Evolutionary conservation across 768 basidiomycete genomes (phyloP), one percentile per base, ranked within the genome.

Genomic region (Kondoa subrosea): DNA sequence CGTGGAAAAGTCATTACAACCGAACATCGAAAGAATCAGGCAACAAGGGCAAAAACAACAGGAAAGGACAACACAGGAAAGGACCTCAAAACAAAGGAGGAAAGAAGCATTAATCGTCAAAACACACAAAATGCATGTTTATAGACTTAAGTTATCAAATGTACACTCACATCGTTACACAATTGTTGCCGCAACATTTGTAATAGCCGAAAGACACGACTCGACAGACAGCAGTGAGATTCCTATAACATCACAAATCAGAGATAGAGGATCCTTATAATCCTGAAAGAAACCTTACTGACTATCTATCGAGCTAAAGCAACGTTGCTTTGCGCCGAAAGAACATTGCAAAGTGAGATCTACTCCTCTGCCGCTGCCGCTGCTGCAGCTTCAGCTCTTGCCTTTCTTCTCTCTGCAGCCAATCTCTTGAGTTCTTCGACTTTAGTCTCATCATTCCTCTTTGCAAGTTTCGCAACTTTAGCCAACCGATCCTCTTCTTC

Each of bases 381-480:
- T 8, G 29, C 65, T n/a, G 31, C 68, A 17, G 70, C 69, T 66
- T 71, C 64, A 21, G 64, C 66, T 33, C 66, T 65, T 70, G 72
- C 68, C 66, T 66, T 65, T 70, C 74, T 67, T 64, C 80, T 77
- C 73, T 89, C 88, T 74, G 89, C 68, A 73, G 82, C 87, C 75
- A 82, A 83, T 63, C 86, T 83, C 79, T 95, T 95, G 73, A 91
- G 80, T 74, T 85, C 84, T 76, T 85, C 81, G 40, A 92, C 83
- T 65, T 85, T 83, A n/a, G 77, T 77, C 40, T 87, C 85, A 30
- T 82, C 85, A 75, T 92, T 93, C 69, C 89, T 82, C 75, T 85
- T 87, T 65, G 83, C 80, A 29, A 89, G 60, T 69, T 71, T 73
- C 71, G 74, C 73, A 70, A 71, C 72, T 50, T 77, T 82, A 34